A percentile compares a stretch with the other conserved stretches of the same genome.
Conservation (phyloP, 2,329 filamentous ascomycete genomes). For the Kalmusia sp. region DNA sequence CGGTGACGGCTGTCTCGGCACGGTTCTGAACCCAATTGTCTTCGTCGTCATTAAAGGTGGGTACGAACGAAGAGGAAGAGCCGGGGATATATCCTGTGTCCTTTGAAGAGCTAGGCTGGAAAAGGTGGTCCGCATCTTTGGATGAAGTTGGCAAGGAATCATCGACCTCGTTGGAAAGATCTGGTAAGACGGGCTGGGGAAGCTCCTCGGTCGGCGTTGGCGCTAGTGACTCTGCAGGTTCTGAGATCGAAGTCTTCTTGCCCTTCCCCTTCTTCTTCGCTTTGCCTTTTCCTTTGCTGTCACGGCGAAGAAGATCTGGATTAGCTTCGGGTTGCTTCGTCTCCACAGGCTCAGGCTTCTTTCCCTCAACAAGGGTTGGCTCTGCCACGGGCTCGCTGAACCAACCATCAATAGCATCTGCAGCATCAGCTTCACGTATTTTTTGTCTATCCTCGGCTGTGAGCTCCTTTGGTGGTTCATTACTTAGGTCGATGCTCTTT, state of each 20-base stretch:
- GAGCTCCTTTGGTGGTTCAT: conserved; percentile 18
- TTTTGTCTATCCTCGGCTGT: conserved; percentile 28
- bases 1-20: conserved; percentile 31
- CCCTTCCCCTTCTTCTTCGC: conserved; percentile 32
- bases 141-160: background rate
- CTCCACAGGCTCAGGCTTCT: conserved; percentile 13
- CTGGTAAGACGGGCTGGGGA: conserved; percentile 1
- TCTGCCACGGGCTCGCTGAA: conserved; percentile 20
- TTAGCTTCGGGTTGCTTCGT: conserved; percentile 17
- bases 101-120: background rate
- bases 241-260: conserved; percentile 21
- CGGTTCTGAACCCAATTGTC: conserved; percentile 38
- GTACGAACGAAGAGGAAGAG: conserved; percentile 24
- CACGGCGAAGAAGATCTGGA: conserved; percentile 21
- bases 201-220: conserved; percentile 21
- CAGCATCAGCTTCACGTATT: conserved; percentile 30
- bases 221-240: conserved; percentile 15
- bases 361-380: conserved; percentile 14
- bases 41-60: conserved; percentile 39
- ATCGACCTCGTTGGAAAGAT: conserved; percentile 7
- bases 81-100: conserved; percentile 11
- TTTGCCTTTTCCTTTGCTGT: conserved; percentile 33
- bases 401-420: conserved; percentile 34
- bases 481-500: conserved; percentile 26
- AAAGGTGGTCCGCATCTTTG: background rate